A percentile compares a stretch with the other conserved stretches of the same genome.
These are phyloP conservation scores for Thuidium tamariscinum DNA, from an alignment of 225 moss, liverwort and hornwort species.

Conservation along the genomic window DNA sequence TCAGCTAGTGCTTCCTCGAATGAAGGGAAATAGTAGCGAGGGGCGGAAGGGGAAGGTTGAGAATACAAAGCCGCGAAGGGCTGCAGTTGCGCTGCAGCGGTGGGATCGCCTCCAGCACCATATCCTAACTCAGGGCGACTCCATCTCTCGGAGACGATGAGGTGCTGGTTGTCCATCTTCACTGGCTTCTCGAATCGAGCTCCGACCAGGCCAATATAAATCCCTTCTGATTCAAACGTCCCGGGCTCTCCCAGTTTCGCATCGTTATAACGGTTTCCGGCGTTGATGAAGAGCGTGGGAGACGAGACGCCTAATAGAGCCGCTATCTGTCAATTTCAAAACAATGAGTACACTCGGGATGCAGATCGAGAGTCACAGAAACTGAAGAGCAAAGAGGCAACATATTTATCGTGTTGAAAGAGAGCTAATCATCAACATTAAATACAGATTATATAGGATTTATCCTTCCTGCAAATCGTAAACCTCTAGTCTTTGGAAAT, in stretches of 20 bases:
- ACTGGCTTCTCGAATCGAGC: slow-evolving; percentile 12
- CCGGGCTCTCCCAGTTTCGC: neutral
- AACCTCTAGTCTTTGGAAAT: neutral
- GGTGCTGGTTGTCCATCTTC: slow-evolving; percentile 17
- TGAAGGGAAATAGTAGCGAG: slow-evolving; percentile 3
- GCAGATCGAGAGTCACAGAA: neutral
- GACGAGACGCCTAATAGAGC: slow-evolving; percentile 22
- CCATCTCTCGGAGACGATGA: neutral
- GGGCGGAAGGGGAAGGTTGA: slow-evolving; percentile 8
- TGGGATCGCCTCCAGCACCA: neutral
- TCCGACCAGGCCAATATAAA: slow-evolving; percentile 3
- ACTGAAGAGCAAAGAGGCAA: neutral
- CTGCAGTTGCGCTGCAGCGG: neutral
- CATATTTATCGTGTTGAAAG: neutral
- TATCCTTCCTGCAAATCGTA: neutral
- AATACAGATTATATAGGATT: neutral
- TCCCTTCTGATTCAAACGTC: slow-evolving; percentile 1
- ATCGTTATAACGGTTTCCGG: neutral
- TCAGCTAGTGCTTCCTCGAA: slow-evolving; percentile 2
- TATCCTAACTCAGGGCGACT: neutral
- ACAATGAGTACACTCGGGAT: neutral
- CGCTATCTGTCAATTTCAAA: neutral
- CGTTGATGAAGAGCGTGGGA: slow-evolving; percentile 23
- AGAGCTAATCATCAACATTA: neutral
- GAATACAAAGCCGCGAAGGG: slow-evolving; percentile 2